Conservation (phyloP, 129 eudicot species). For the carrot (Daucus carota) region DNA sequence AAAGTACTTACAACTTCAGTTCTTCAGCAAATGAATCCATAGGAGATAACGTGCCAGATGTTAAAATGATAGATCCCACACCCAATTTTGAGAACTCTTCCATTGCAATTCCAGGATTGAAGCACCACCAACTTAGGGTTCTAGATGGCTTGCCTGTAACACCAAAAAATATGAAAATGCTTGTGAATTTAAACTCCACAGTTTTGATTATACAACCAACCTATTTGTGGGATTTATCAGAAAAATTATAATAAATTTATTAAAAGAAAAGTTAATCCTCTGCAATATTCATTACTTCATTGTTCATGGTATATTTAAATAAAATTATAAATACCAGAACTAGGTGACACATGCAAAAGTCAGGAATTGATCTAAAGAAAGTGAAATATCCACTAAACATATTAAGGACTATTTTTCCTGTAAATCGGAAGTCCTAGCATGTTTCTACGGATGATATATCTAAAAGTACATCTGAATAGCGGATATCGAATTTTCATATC, state of each 20-base stretch:
- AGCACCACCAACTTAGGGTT: slow-evolving; percentile 98
- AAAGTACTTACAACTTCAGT: slow-evolving; percentile 66
- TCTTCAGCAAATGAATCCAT: slow-evolving; percentile 98
- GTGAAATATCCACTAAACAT: background rate
- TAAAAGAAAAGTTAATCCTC: background rate
- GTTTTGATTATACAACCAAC: background rate
- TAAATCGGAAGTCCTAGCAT: background rate
- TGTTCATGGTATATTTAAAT: background rate
- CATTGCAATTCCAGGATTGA: slow-evolving; percentile 94
- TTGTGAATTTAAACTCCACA: too few species aligned
- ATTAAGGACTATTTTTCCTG: background rate
- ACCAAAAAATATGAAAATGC: slow-evolving; percentile 11
- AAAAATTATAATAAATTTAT: background rate
- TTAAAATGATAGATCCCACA: slow-evolving; percentile 87
- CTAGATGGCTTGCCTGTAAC: slow-evolving; percentile 68
- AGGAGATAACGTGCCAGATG: slow-evolving; percentile 96
- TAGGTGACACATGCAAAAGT: background rate
- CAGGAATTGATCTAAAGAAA: background rate
- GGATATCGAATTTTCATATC: background rate
- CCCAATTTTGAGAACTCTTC: slow-evolving; percentile 68
- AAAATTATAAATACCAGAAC: background rate
- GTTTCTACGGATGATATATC: background rate
- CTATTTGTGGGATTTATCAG: background rate
- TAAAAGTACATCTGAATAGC: background rate
- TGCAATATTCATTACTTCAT: background rate